Base-by-base conservation (phyloP, 2,329 filamentous ascomycete species). In the Fusarium globosum region DNA sequence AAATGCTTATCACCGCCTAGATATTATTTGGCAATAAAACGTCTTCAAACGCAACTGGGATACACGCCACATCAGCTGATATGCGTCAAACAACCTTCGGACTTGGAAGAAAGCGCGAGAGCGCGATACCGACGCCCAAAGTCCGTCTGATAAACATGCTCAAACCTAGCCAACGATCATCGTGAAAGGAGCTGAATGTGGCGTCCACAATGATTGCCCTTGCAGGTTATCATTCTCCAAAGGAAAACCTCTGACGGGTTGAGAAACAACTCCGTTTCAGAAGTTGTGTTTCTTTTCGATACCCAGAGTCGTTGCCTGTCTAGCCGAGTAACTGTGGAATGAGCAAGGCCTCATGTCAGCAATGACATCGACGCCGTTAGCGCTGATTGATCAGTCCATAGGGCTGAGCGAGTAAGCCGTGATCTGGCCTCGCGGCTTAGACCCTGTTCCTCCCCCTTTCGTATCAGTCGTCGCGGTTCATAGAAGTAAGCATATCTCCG, bases 71-170 rank as follows among this genome's bases (percentile, higher is more conserved):
- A 55, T 68, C 48, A 69, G 57, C 66, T 68, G 65, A 64, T 69
- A 63, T 56, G 42, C 58, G 15, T 49, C 45, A 43, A 55, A 35
- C 26, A 43, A 30, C 49, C 20, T 49, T 63, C 57, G 49, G 41
- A 28, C 65, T 49, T 64, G 68, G n/a, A 65, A 61, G n/a, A 71
- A 78, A 43, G 39, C 56, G 65, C 64, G 48, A 68, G 30, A 55
- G 42, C 56, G 64, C 57, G 56, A 63, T 55, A 39, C 21, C 28
- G 51, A 45, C 41, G 35, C 15, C 26, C 43, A 28, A 36, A 41
- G 35, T 63, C 30, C 38, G 23, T 36, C 9, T 48, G 21, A 14
- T 41, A 39, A 42, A 8, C 21, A 42, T 20, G 4, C 16, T 28
- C 6, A 56, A 13, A 20, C 8, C 41, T 18, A 7, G 20, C 18